Conservation (phyloP, 805 yeast species). For the Saccharomycopsis babjevae region DNA sequence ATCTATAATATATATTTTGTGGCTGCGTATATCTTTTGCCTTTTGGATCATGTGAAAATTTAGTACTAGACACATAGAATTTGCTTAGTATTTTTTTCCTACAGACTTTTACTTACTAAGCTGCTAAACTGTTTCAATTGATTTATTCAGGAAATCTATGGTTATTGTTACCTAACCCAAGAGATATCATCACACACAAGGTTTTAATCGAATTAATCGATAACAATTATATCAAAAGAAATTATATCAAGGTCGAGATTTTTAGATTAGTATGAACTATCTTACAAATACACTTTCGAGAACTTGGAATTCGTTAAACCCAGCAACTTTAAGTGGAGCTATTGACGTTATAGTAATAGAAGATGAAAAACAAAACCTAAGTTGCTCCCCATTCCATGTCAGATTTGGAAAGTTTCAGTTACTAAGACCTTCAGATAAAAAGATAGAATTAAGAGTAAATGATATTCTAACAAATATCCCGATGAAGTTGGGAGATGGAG, state of each 20-base stretch:
- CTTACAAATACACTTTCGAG: conserved; percentile 60
- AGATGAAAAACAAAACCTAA: conserved; percentile 65
- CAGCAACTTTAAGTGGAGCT: conserved; percentile 93
- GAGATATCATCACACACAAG: not conserved
- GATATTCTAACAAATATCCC: conserved; percentile 74
- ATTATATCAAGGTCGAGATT: not conserved
- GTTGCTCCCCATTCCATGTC: conserved; percentile 94
- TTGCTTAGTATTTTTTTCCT: not conserved
- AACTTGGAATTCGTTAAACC: conserved; percentile 95
- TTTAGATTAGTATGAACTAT: conserved; percentile 12
- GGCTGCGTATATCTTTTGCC: not conserved
- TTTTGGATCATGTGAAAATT: not conserved
- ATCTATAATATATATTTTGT: not conserved
- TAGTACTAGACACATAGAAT: not conserved
- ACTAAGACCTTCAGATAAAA: conserved; percentile 88
- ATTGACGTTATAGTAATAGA: conserved; percentile 93
- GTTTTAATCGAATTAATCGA: not conserved
- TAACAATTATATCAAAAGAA: not conserved
- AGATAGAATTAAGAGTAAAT: conserved; percentile 81
- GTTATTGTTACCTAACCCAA: not conserved
- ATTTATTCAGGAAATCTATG: no score
- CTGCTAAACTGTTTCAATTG: no score
- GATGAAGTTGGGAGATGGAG: conserved; percentile 95
- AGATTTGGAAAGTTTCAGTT: conserved; percentile 92
- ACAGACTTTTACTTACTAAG: no score